phyloP scores from a whole-genome alignment of 331 rosid genomes.

The Saraca asoca region DNA sequence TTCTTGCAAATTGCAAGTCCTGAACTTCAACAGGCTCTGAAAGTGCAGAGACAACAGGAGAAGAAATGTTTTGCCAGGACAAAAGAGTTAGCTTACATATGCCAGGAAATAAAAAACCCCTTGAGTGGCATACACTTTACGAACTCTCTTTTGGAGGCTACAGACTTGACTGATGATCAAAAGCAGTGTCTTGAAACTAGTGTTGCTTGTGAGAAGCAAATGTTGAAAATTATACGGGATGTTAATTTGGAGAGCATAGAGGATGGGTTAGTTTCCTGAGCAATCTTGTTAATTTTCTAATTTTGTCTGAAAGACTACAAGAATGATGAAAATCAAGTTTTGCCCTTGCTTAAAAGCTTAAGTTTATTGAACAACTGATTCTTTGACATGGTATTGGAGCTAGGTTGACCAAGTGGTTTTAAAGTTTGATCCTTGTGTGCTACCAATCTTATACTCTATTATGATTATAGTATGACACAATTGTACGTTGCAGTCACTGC shows the following conservation, averaged over 20 bases:
- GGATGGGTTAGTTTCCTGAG: constrained; percentile 71
- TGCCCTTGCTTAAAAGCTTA: constrained; percentile 3
- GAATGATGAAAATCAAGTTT: neutral
- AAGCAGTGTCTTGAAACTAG: constrained; percentile 91
- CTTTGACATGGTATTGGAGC: neutral
- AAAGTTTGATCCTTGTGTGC: too few species aligned
- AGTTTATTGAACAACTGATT: constrained; percentile 7
- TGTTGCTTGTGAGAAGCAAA: constrained; percentile 92
- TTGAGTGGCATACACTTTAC: constrained; percentile 89
- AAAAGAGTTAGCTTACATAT: constrained; percentile 91
- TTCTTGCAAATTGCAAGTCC: constrained; percentile 86
- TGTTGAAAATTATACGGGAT: constrained; percentile 73
- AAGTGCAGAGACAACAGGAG: constrained; percentile 81
- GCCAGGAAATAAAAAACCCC: constrained; percentile 92
- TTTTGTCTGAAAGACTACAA: neutral
- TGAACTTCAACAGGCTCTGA: constrained; percentile 82
- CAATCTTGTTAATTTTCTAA: constrained; percentile 8
- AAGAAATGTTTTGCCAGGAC: constrained; percentile 66
- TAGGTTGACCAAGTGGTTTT: too few species aligned
- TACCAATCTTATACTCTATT: neutral
- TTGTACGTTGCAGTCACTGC: constrained; percentile 7
- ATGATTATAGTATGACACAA: constrained; percentile 16
- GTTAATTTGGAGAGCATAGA: constrained; percentile 72
- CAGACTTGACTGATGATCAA: constrained; percentile 87
- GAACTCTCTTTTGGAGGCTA: constrained; percentile 87